Base-by-base conservation (phyloP, 345 rosid species). In the Tarenaya hassleriana region DNA sequence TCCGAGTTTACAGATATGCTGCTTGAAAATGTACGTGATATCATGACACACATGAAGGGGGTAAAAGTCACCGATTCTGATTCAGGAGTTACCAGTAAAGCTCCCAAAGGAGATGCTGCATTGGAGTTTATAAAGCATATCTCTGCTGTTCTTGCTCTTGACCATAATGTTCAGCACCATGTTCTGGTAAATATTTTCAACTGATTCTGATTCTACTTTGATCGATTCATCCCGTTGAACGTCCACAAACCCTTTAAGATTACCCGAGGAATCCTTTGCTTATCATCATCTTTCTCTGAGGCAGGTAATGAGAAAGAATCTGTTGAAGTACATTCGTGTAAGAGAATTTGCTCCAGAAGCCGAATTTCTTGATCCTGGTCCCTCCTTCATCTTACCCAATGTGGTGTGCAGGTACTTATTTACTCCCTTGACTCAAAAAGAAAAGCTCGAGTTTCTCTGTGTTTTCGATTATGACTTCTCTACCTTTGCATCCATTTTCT, bases 391-490 rank as follows among this genome's bases (percentile, higher is more conserved):
- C 69, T 66, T 84, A 45, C 88, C 96, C 13, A 84, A 80, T 52
- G 91, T 90, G 47, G 79, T 84, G 63, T 86, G 94, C 96, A 86
- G 95, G 94, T 84, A 72, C 51, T n/a, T n/a, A n/a, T n/a, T n/a
- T n/a, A n/a, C n/a, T n/a, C n/a, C n/a, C n/a, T 57, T 4, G 1
- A 51, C 56, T 45, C 52, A 47, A 52, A 29, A 47, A 51, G 49
- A 58, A 39, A 46, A 18, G 31, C 38, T 35, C 16, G 16, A 29
- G 10, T 42, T 55, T 63, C 41, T 34, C 19, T 56, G 48, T 43
- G n/a, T n/a, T n/a, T 57, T 65, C 32, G 40, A 19, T 31, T 46
- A 58, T 38, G 60, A 58, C 21, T 52, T 58, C 32, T 64, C 21
- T 38, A 41, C 34, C 16, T 16, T 64, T 48, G 24, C 53, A 35